Evolutionary conservation across 2,329 filamentous ascomycete species (phyloP), one percentile per base, ranked within the genome.

Genomic region (Cordyceps farinosa): DNA sequence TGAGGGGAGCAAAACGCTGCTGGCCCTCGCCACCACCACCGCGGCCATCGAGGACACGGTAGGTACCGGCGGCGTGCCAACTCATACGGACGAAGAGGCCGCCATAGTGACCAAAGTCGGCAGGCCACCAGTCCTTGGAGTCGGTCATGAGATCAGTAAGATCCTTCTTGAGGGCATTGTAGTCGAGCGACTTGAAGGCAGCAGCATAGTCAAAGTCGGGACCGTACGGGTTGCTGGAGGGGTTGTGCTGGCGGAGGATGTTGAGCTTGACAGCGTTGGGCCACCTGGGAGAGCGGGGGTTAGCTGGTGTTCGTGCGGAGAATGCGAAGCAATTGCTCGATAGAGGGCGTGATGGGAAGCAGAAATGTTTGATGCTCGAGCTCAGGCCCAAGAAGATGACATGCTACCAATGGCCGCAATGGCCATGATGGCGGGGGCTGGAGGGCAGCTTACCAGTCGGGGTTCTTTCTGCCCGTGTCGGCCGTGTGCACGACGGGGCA

Each of bases 41-140:
- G 65, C 90, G 89, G 44, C 90, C 90, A 69, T 92, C 90, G 58
- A 81, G 82, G 72, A 89, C 85, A 70, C 90, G 88, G 48, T 92
- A 92, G 57, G 90, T 93, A 65, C 90, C 90, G 32, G 90, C 85
- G 68, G 87, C 87, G 81, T 92, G 90, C 90, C 90, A 93, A 65
- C 89, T 87, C 87, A 92, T 87, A 64, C 90, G 88, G 72, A 93
- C 82, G 75, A 93, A 92, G 34, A 92, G 82, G 75, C 90, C 89
- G 67, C 90, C 90, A 69, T 92, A 93, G 81, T 92, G 88, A 62
- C 90, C 90, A 71, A 90, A 91, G 73, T 93, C 90, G 38, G 90
- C 90, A 1, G 90, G 90, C 90, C 90, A 93, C 85, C 85, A 92
- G 47, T 90, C 87, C 77, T 92, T 87, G 2, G 89, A 92, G 73